Evolutionary conservation across 805 yeast genomes (phyloP), one percentile per base, ranked within the genome.

Genomic region (Pichia heedii): DNA sequence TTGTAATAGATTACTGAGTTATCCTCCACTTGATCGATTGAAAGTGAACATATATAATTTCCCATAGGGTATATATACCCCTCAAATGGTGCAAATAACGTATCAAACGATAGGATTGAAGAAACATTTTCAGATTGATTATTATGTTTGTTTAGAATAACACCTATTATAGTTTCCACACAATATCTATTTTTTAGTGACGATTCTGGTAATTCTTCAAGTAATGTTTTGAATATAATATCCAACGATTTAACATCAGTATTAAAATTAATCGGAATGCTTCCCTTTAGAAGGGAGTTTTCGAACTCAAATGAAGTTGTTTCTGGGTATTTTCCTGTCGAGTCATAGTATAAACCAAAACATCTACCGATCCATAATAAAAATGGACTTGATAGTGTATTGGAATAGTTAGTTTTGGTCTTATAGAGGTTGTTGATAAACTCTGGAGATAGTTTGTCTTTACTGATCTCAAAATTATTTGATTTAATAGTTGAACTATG

Each of bases 101-200:
- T 26, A 7, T 54, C 51, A 42, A 60, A 58, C 8, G 61, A 51
- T 3, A 66, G 19, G 42, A 48, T 53, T 29, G 56, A 55, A 13
- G 29, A 33, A 1, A 59, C 45, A 22, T 56, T 60, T 10, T 43
- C 42, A 3, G 33, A 15, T 16, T 42, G 42, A 1, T 42, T 37
- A n/a, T 51, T 46, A 42, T 54, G 58, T 24, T 57, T 61, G 44
- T 58, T 50, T 1, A 70, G 46, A 16, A 72, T 52, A 10, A 60
- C 66, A 1, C 77, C 76, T 9, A 70, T 34, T 6, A 70, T 53
- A 4, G 67, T 47, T 33, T 74, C 76, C 36, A 70, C 58, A 40
- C 65, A 54, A 5, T 49, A 33, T 10, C 36, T 36, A 5, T 61
- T 58, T 11, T 53, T 51, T 3, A 52, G n/a, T 30, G 58, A 43